Conservation (phyloP, 371 early-diverging fungal genomes). For the Mortierella sp. region DNA sequence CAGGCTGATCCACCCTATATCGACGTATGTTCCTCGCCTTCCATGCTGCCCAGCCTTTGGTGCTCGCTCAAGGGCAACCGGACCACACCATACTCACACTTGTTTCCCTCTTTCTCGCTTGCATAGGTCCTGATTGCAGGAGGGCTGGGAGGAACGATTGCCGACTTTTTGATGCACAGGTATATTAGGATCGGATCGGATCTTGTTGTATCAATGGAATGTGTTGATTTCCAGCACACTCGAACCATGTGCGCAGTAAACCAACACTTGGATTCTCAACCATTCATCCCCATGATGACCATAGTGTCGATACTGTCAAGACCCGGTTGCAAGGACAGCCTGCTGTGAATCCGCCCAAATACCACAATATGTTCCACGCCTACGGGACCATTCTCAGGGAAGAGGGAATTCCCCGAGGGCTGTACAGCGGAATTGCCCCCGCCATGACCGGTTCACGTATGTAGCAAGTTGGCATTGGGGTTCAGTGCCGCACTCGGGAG, state of each 20-base stretch:
- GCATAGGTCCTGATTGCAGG: conserved; percentile 73
- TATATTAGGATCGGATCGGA: conserved; percentile 26
- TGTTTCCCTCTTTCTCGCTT: background rate
- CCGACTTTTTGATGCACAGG: conserved; percentile 83
- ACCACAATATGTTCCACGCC: conserved; percentile 73
- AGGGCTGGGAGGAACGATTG: conserved; percentile 76
- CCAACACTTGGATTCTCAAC: background rate
- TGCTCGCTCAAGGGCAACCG: too few species aligned
- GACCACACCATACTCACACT: background rate
- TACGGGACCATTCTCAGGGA: conserved; percentile 71
- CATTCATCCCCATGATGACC: background rate
- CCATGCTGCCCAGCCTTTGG: background rate
- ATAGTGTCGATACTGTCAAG: conserved; percentile 81
- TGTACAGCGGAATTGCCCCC: conserved; percentile 79
- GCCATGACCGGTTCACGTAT: conserved; percentile 81
- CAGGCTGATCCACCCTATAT: conserved; percentile 46
- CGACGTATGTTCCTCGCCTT: conserved; percentile 28
- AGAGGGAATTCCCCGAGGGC: conserved; percentile 77
- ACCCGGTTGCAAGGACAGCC: conserved; percentile 80
- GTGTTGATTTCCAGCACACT: background rate
- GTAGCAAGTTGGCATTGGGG: too few species aligned
- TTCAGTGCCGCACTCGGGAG: too few species aligned
- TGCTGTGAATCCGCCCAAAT: conserved; percentile 61
- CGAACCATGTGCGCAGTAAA: background rate
- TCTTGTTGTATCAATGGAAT: background rate